A percentile compares a stretch with the other conserved stretches of the same genome.
Evolutionary conservation across 495 filamentous ascomycete species (phyloP).

Genomic region (Parmelia sp.): DNA sequence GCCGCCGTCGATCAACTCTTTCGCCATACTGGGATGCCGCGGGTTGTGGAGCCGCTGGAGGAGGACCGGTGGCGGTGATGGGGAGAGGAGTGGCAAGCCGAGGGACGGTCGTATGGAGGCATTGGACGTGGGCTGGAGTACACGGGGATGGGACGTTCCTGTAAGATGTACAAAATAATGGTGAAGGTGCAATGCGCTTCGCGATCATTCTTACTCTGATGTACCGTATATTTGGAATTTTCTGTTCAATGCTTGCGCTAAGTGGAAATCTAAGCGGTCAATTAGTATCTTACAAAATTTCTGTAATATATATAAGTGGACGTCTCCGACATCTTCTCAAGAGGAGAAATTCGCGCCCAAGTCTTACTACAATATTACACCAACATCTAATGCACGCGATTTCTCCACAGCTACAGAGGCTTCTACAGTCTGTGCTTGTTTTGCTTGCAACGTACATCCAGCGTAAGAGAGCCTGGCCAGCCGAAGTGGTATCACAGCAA

Average conservation of each 20-base stretch:
- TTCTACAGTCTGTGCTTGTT: not conserved
- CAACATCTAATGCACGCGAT: not conserved
- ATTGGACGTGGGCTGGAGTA: slow-evolving; percentile 17
- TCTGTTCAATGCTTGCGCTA: not conserved
- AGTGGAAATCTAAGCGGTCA: not conserved
- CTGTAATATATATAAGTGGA: too few relatives aligned
- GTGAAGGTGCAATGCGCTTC: slow-evolving; percentile 13
- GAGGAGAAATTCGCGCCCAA: not conserved
- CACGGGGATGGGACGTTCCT: not conserved
- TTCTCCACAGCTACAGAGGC: not conserved
- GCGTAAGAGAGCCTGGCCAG: not conserved
- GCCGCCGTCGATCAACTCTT: slow-evolving; percentile 47
- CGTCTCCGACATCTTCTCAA: not conserved
- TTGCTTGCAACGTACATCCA: not conserved
- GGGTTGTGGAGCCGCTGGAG: slow-evolving; percentile 67
- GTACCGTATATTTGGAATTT: not conserved
- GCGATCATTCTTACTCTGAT: not conserved
- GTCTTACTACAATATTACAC: not conserved
- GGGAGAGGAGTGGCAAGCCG: slow-evolving; percentile 55
- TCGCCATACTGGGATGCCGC: slow-evolving; percentile 45
- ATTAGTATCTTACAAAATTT: not conserved
- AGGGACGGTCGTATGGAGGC: slow-evolving; percentile 49
- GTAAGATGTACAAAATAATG: slow-evolving; percentile 11
- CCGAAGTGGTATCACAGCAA: slow-evolving; percentile 1
- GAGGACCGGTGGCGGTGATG: slow-evolving; percentile 75